Percentiles rank a stretch among this genome's conserved stretches.
These are phyloP conservation scores for Cercospora sojina DNA, from an alignment of 2,329 filamentous ascomycete species.

Conservation along the genomic window DNA sequence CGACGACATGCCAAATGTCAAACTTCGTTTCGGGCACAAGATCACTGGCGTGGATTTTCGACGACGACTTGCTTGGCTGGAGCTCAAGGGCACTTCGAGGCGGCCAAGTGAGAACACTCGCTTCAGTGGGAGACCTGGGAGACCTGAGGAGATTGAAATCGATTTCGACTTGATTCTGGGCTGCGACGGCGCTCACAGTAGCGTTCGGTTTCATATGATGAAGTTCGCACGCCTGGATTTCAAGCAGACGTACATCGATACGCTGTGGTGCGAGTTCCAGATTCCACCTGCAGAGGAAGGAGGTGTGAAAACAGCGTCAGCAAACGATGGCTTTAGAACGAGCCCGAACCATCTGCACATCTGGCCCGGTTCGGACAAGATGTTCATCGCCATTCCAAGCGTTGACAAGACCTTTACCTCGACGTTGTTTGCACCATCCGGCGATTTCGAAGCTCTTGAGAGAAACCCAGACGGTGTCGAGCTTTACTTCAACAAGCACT, in stretches of 20 bases:
- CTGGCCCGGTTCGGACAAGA: conserved; percentile 82
- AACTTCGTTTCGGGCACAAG: conserved; percentile 89
- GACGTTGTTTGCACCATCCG: conserved; percentile 81
- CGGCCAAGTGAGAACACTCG: conserved; percentile 25
- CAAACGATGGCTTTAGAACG: conserved; percentile 65
- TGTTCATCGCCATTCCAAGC: conserved; percentile 97
- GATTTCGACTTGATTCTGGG: conserved; percentile 92
- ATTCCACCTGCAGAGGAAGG: conserved; percentile 57
- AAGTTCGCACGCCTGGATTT: conserved; percentile 91
- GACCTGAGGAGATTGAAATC: conserved; percentile 68
- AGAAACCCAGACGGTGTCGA: conserved; percentile 59
- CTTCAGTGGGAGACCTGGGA: conserved; percentile 23
- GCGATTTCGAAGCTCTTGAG: conserved; percentile 68
- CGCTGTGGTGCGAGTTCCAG: conserved; percentile 93
- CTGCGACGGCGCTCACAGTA: conserved; percentile 91
- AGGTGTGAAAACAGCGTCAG: conserved; percentile 31
- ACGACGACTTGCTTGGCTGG: conserved; percentile 81
- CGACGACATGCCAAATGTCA: conserved; percentile 82
- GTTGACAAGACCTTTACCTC: conserved; percentile 90
- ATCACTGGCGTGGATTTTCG: conserved; percentile 85
- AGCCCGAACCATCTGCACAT: conserved; percentile 95
- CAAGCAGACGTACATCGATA: conserved; percentile 91
- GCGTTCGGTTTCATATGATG: conserved; percentile 91
- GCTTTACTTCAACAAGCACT: conserved; percentile 76
- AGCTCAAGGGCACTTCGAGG: conserved; percentile 44